These are phyloP conservation scores for Porphyrellus cyaneotinctus DNA, from an alignment of 768 basidiomycete genomes.

Conservation along the genomic window DNA sequence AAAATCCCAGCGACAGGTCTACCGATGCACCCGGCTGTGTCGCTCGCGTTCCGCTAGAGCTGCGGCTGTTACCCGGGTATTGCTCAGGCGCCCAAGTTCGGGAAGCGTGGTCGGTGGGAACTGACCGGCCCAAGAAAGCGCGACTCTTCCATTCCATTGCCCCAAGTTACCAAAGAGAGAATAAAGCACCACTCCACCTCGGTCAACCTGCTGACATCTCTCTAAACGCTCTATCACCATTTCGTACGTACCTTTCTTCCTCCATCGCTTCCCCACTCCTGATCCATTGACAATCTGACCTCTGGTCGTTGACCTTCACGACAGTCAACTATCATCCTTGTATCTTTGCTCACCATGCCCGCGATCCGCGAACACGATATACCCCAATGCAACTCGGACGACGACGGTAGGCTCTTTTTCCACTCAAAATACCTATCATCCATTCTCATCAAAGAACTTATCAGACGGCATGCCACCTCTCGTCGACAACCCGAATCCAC, in stretches of 20 bases:
- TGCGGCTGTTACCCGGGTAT: slow-evolving; percentile 10
- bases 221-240: slow-evolving; percentile 29
- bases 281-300: slow-evolving; percentile 10
- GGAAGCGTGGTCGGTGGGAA: slow-evolving; percentile 29
- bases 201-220: slow-evolving; percentile 17
- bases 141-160: slow-evolving; percentile 27
- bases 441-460: slow-evolving; percentile 9
- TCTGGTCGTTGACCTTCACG: background rate
- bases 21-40: slow-evolving; percentile 7
- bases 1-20: background rate
- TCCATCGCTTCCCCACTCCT: slow-evolving; percentile 5
- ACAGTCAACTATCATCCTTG: background rate
- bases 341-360: slow-evolving; percentile 19
- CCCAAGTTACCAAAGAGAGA: slow-evolving; percentile 34
- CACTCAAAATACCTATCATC: background rate
- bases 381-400: slow-evolving; percentile 29
- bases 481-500: slow-evolving; percentile 50
- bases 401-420: slow-evolving; percentile 31
- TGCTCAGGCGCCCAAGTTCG: slow-evolving; percentile 15
- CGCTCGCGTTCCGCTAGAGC: background rate
- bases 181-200: slow-evolving; percentile 30
- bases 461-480: slow-evolving; percentile 49
- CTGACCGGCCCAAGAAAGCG: slow-evolving; percentile 23
- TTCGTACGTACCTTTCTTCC: slow-evolving; percentile 14
- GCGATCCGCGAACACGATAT: slow-evolving; percentile 28